Conservation (phyloP, 1,284 basidiomycete species). For the Pseudozyma sp. region DNA sequence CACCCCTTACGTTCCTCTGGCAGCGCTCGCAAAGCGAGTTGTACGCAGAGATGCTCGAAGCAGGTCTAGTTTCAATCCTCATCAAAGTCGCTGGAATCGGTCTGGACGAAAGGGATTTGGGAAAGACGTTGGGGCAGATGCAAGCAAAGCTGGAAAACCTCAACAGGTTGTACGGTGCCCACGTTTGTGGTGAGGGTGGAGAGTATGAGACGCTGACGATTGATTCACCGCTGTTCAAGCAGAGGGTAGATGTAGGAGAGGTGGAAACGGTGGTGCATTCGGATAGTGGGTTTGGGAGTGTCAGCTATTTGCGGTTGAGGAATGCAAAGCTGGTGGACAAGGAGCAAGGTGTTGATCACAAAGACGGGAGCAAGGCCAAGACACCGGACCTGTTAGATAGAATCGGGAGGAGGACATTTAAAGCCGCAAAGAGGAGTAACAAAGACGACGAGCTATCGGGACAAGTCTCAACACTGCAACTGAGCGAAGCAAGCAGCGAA, state of each 20-base stretch:
- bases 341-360: not conserved
- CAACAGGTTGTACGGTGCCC: constrained; percentile 84
- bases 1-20: constrained; percentile 91
- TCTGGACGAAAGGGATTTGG: constrained; percentile 80
- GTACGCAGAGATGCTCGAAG: constrained; percentile 85
- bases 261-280: constrained; percentile 60
- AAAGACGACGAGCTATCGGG: not conserved
- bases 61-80: constrained; percentile 83
- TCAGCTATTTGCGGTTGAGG: constrained; percentile 60
- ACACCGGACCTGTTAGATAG: constrained; percentile 38
- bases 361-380: not conserved
- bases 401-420: constrained; percentile 33
- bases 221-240: constrained; percentile 89
- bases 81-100: constrained; percentile 98
- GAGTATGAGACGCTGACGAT: constrained; percentile 96
- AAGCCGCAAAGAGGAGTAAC: constrained; percentile 11
- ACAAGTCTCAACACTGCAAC: not conserved
- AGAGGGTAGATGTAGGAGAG: constrained; percentile 75
- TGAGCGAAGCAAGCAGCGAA: not conserved
- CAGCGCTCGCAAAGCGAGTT: constrained; percentile 87
- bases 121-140: constrained; percentile 81
- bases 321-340: constrained; percentile 54
- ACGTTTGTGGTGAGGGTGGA: constrained; percentile 96
- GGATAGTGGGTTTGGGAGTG: constrained; percentile 61
- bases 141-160: constrained; percentile 79